Conservation (phyloP, 2,329 filamentous ascomycete genomes). For the Trichoderma koningii region DNA sequence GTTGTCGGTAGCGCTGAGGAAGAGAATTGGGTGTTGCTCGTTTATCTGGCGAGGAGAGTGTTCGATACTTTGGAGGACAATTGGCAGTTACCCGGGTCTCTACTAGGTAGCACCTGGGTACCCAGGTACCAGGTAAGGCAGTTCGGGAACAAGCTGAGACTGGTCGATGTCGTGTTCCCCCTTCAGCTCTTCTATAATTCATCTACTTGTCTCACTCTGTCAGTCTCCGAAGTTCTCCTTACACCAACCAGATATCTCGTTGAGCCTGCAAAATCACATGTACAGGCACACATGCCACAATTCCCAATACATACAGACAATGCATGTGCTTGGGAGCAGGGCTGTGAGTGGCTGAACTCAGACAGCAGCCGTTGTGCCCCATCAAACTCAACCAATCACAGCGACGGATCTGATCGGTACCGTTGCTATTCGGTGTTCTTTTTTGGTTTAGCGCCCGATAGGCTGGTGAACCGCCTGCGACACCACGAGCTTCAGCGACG, state of each 20-base stretch:
- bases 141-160: no score
- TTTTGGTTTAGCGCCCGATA: slow-evolving; percentile 23
- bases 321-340: slow-evolving; percentile 24
- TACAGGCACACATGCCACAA: slow-evolving; percentile 12
- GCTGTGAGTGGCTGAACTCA: slow-evolving; percentile 24
- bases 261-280: not conserved
- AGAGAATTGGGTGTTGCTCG: not conserved
- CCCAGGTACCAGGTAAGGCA: no score
- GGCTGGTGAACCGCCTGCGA: not conserved
- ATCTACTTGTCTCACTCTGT: no score
- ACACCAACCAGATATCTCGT: not conserved
- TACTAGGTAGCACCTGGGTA: no score
- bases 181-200: no score
- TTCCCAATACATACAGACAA: slow-evolving; percentile 2
- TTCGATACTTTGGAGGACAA: no score
- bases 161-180: no score
- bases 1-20: not conserved
- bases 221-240: no score
- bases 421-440: slow-evolving; percentile 24
- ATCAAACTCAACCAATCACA: slow-evolving; percentile 12
- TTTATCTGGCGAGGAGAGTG: not conserved
- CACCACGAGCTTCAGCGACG: slow-evolving; percentile 9
- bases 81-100: no score
- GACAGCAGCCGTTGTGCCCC: not conserved
- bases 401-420: not conserved